phyloP scores from a whole-genome alignment of 2,329 filamentous ascomycete species.

The Polytolypa hystricis region DNA sequence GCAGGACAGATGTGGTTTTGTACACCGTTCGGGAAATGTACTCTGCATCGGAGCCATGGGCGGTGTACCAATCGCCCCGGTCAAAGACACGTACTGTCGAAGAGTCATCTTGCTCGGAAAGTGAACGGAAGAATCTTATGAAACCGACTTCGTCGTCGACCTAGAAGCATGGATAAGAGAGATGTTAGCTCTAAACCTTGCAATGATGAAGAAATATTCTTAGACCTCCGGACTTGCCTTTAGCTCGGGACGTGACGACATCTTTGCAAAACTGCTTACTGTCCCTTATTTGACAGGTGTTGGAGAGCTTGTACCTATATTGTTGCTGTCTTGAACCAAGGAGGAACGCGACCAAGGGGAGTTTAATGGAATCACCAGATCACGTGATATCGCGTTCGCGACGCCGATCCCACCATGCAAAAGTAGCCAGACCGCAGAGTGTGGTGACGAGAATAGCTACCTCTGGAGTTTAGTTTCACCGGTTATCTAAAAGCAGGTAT shows the following conservation, averaged over 20 bases:
- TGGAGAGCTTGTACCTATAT: too few relatives aligned
- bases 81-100: conserved; percentile 81
- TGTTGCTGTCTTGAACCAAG: too few relatives aligned
- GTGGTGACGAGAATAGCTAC: too few relatives aligned
- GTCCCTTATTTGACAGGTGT: background rate
- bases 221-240: conserved; percentile 44
- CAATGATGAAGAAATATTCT: background rate
- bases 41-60: conserved; percentile 36
- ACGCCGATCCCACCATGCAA: too few relatives aligned
- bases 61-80: conserved; percentile 87
- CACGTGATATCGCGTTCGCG: conserved; percentile 4
- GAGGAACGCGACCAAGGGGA: too few relatives aligned
- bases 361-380: background rate
- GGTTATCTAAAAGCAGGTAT: too few relatives aligned
- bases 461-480: too few relatives aligned
- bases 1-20: conserved; percentile 91
- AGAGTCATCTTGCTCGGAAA: conserved; percentile 53
- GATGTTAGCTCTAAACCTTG: background rate
- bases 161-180: conserved; percentile 31
- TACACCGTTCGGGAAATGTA: conserved; percentile 60
- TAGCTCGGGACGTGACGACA: conserved; percentile 62
- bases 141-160: conserved; percentile 96
- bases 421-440: too few relatives aligned
- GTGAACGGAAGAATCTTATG: conserved; percentile 89
- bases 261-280: conserved; percentile 27